Percentiles rank a stretch among this genome's conserved stretches.
These are phyloP conservation scores for Stemphylium lycopersici DNA, from an alignment of 2,329 filamentous ascomycete genomes.

Conservation along the genomic window DNA sequence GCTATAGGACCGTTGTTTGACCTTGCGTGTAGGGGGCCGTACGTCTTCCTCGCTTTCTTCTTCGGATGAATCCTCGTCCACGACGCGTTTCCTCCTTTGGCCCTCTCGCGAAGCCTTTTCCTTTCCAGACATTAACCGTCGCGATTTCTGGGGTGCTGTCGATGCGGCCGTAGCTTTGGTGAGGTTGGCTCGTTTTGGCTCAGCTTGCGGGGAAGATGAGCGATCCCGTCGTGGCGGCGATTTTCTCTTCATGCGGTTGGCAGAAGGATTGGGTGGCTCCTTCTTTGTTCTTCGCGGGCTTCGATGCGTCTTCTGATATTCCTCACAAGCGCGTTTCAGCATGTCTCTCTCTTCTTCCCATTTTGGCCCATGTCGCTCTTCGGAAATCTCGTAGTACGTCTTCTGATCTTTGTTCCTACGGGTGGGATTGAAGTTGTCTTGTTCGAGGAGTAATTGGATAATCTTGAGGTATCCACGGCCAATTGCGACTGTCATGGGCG, in stretches of 20 bases:
- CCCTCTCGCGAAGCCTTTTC: conserved; percentile 45
- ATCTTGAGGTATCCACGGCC: conserved; percentile 86
- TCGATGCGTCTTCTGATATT: conserved; percentile 48
- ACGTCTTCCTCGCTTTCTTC: conserved; percentile 48
- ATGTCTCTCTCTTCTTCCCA: conserved; percentile 89
- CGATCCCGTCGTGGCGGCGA: conserved; percentile 41
- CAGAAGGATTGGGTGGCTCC: conserved; percentile 35
- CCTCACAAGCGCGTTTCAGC: conserved; percentile 76
- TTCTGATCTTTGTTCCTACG: conserved; percentile 73
- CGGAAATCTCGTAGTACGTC: conserved; percentile 86
- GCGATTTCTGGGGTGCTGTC: conserved; percentile 39
- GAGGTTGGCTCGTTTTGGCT: conserved; percentile 33
- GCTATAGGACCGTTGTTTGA: conserved; percentile 43
- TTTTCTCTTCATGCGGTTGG: conserved; percentile 40
- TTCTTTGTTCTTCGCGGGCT: conserved; percentile 46
- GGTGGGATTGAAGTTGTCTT: conserved; percentile 82
- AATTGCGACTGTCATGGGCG: conserved; percentile 92
- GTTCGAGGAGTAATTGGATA: conserved; percentile 77
- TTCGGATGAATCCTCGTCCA: conserved; percentile 43
- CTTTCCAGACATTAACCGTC: conserved; percentile 45
- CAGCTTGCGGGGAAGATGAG: conserved; percentile 42
- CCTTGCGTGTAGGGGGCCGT: conserved; percentile 43
- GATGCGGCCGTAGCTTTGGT: conserved; percentile 28
- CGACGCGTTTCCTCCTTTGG: conserved; percentile 40
- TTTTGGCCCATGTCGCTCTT: conserved; percentile 79